phyloP scores from a whole-genome alignment of 108 stramenopile genomes.

The Hondaea fermentalgiana region DNA sequence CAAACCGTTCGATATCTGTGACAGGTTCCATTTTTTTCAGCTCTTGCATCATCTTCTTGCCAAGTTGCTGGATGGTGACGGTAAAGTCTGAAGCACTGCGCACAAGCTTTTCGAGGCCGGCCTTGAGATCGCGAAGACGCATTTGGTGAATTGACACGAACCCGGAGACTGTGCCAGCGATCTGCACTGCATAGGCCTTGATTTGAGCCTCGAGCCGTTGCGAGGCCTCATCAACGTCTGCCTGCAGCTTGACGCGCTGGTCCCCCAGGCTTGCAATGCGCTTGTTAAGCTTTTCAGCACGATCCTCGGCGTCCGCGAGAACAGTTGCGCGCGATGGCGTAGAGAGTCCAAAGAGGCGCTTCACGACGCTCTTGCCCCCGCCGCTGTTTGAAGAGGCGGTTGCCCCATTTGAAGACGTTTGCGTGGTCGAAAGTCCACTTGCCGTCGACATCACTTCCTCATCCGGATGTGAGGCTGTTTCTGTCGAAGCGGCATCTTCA shows the following conservation, averaged over 20 bases:
- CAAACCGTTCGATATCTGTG: background rate
- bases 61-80: background rate
- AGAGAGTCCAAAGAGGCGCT: background rate
- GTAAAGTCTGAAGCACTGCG: background rate
- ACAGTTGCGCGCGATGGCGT: background rate
- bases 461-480: no score
- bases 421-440: no score
- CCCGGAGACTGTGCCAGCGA: background rate
- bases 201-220: background rate
- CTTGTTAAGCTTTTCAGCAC: background rate
- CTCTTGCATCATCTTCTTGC: background rate
- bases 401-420: no score
- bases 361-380: background rate
- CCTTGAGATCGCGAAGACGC: background rate
- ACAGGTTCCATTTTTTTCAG: background rate
- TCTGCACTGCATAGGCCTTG: constrained; percentile 6
- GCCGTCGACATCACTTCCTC: no score
- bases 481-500: no score
- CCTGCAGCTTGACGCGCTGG: background rate
- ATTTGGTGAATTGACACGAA: background rate
- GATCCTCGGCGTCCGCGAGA: background rate
- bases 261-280: background rate
- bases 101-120: background rate
- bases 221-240: background rate
- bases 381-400: background rate